Evolutionary conservation across 192 early-diverging fungal genomes (phyloP), one percentile per base, ranked within the genome.

Genomic region (Bifiguratus adelaidae): DNA sequence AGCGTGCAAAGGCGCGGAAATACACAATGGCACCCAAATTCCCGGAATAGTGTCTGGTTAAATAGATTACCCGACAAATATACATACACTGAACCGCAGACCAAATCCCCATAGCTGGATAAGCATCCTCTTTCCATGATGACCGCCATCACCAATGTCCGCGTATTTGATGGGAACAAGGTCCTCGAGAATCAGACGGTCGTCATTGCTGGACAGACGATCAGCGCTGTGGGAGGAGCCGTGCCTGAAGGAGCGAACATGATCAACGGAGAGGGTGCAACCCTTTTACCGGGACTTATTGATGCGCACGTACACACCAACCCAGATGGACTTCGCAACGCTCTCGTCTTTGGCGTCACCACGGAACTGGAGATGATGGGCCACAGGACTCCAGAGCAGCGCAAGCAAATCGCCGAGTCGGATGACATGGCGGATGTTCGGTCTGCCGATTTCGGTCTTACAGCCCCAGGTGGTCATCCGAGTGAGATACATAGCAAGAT

Each of bases 351-450:
- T 18, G 44, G 44, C 13, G 27, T 45, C 3, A 45, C 44, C 21
- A 45, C 44, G 2, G 44, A 16, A 30, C 44, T 45, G 3, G n/a
- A n/a, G n/a, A n/a, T n/a, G n/a, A n/a, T n/a, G n/a, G n/a, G n/a
- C n/a, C n/a, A n/a, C n/a, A n/a, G n/a, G n/a, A n/a, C n/a, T n/a
- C n/a, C n/a, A n/a, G n/a, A n/a, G n/a, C n/a, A n/a, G n/a, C n/a
- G n/a, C n/a, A n/a, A n/a, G n/a, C n/a, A n/a, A n/a, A n/a, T n/a
- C n/a, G n/a, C n/a, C n/a, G n/a, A n/a, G n/a, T n/a, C n/a, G n/a
- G n/a, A n/a, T n/a, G 44, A 45, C 22, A 45, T 45, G 44, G 44
- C 27, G 4, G 44, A 45, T 16, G 20, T 45, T 30, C 44, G 44
- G 4, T 30, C 28, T 11, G 24, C 21, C 5, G 13, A 23, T n/a